Base-by-base conservation (phyloP, 73 alveolate species). In the Paraurostyla sp. region DNA sequence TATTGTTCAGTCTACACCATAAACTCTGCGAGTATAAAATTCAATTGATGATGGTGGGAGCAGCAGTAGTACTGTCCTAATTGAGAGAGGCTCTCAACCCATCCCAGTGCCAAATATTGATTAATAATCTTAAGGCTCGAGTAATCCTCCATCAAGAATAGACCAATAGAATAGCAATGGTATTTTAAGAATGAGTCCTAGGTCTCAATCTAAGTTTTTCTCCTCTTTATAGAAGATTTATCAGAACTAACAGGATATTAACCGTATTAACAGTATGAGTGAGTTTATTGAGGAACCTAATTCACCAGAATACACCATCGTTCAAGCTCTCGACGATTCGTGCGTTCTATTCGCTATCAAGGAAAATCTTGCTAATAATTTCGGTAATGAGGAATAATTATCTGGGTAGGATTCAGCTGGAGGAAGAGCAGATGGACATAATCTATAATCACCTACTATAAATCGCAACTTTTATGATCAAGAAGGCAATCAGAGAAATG, bases 231-330 rank as follows among this genome's bases (percentile, higher is more conserved):
- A 73, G 32, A 73, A 73, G 42, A 73, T 73, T 20, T 73, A 73
- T 73, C 3, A 73, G 36, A 71, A 73, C 25, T 30, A 73, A 33
- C 71, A 50, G 25, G 4, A 27, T 18, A 46, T 15, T 15, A 15
- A 46, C 22, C 13, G 58, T n/a, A n/a, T n/a, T n/a, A n/a, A n/a
- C n/a, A n/a, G n/a, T n/a, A n/a, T n/a, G n/a, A n/a, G n/a, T 23
- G 87, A 45, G 18, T 73, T 73, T 13, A 50, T 73, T 43, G 87
- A 73, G 59, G 73, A 73, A 38, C 87, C 87, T 3, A 15, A 73
- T 20, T 48, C 73, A 0, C 87, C 87, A 11, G 87, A 73, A 50
- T 73, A 73, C 27, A 73, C 87, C 11, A 73, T 73, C 15, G 71
- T 73, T 13, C 7, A 36, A 73, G 87, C 87, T 13, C 23, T 73